These are phyloP conservation scores for Xylaria cubensis DNA, from an alignment of 495 filamentous ascomycete genomes.

Conservation along the genomic window DNA sequence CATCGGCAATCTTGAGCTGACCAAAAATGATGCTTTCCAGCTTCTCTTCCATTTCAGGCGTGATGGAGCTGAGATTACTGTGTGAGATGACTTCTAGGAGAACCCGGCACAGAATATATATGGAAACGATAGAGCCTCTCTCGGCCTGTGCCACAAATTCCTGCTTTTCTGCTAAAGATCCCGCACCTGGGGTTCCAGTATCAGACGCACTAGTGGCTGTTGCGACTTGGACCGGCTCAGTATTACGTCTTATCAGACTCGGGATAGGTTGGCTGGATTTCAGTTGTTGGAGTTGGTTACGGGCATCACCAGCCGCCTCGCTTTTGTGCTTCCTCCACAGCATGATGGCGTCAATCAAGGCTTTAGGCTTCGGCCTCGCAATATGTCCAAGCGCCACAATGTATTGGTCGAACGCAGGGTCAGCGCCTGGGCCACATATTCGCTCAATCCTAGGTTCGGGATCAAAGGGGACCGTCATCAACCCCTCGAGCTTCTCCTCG, in stretches of 20 bases:
- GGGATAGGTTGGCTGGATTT: conserved; percentile 39
- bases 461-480: conserved; percentile 74
- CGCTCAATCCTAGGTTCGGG: conserved; percentile 81
- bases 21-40: conserved; percentile 94
- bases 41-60: conserved; percentile 84
- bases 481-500: conserved; percentile 90
- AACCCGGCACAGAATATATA: conserved; percentile 93
- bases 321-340: conserved; percentile 95
- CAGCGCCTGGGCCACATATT: conserved; percentile 87
- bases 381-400: conserved; percentile 93
- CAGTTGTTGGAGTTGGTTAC: conserved; percentile 68
- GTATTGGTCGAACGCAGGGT: conserved; percentile 92
- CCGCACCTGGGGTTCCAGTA: conserved; percentile 24
- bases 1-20: conserved; percentile 86
- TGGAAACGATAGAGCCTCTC: conserved; percentile 86
- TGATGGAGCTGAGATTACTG: conserved; percentile 80
- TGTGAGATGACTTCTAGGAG: conserved; percentile 93
- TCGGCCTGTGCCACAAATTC: conserved; percentile 78
- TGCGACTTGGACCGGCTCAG: conserved; percentile 52
- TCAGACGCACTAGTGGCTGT: conserved; percentile 35
- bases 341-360: conserved; percentile 97
- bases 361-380: conserved; percentile 89
- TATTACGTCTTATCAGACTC: conserved; percentile 54
- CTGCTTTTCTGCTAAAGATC: conserved; percentile 63
- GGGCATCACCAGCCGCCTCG: conserved; percentile 74